Base-by-base conservation (phyloP, 2,329 filamentous ascomycete species). In the Paracoccidioides lutzii region DNA sequence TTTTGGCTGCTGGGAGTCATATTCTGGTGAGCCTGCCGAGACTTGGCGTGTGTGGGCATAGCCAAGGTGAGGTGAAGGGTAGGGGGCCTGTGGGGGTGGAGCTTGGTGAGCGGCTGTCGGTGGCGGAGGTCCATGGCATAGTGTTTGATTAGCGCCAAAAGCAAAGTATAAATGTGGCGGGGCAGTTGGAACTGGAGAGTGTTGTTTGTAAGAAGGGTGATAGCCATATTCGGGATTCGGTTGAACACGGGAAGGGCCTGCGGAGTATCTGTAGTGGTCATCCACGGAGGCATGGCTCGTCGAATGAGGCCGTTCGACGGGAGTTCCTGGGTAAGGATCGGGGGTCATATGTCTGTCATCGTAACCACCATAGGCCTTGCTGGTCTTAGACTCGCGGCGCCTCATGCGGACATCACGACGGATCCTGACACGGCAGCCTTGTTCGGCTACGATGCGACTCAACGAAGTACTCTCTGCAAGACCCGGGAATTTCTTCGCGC, bases 401-500 rank as follows among this genome's bases (percentile, higher is more conserved):
- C 90, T 84, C 87, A 95, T 94, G 57, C 90, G 84, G 5, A 95
- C 88, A 72, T 97, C 93, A 60, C 93, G 87, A 56, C 93, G 83
- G 65, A 98, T 98, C 48, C 93, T 86, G 33, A 98, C 93, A 62
- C 91, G 88, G 71, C 93, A 97, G 57, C 93, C 93, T 72, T 98
- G 93, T 71, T 98, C 91, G 15, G 91, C 90, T 45, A 98, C 90
- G 40, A 88, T 86, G 59, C 90, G 86, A 72, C 90, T 96, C 52
- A 97, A 77, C 10, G 81, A 76, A 0, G 93, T 98, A 74, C 90
- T 96, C 70, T 93, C 88, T 46, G 87, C 85, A 57, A 97, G 76
- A 15, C 91, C 93, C 14, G 93, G 93, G 74, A 98, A 98, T 75
- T 96, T 97, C 83, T 97, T 98, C 53, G 93, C 93, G 64, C 90